phyloP scores from a whole-genome alignment of 345 rosid species.

The Ceriops decandra region DNA sequence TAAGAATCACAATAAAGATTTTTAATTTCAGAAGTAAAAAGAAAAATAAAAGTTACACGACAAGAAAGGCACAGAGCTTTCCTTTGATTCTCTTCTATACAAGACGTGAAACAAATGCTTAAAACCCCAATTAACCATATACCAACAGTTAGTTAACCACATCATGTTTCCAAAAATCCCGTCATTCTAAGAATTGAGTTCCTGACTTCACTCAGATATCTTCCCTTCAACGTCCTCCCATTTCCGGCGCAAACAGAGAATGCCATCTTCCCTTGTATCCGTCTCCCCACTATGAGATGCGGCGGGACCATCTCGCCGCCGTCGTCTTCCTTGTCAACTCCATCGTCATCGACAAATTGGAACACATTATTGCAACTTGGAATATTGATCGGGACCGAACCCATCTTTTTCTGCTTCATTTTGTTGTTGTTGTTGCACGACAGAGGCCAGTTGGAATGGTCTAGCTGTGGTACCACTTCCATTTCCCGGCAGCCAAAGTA shows the following conservation, averaged over 20 bases:
- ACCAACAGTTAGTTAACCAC: neutral
- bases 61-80: too few species aligned
- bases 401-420: constrained; percentile 21
- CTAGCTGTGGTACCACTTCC: neutral
- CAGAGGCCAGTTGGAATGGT: neutral
- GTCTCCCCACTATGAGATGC: constrained; percentile 50
- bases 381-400: constrained; percentile 17
- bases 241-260: constrained; percentile 69
- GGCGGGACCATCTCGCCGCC: constrained; percentile 46
- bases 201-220: constrained; percentile 70
- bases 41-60: too few species aligned
- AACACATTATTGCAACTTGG: constrained; percentile 6
- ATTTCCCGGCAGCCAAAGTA: neutral
- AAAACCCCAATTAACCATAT: neutral
- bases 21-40: too few species aligned
- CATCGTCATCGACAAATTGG: neutral
- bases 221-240: constrained; percentile 82
- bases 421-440: constrained; percentile 11
- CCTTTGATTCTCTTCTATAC: neutral
- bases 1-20: too few species aligned
- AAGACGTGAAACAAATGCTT: neutral
- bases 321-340: constrained; percentile 28
- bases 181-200: constrained; percentile 79
- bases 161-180: constrained; percentile 72
- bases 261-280: constrained; percentile 59